A percentile compares a stretch with the other conserved stretches of the same genome.
Conservation (phyloP, 164 flowering plant species). For the Santalum album region DNA sequence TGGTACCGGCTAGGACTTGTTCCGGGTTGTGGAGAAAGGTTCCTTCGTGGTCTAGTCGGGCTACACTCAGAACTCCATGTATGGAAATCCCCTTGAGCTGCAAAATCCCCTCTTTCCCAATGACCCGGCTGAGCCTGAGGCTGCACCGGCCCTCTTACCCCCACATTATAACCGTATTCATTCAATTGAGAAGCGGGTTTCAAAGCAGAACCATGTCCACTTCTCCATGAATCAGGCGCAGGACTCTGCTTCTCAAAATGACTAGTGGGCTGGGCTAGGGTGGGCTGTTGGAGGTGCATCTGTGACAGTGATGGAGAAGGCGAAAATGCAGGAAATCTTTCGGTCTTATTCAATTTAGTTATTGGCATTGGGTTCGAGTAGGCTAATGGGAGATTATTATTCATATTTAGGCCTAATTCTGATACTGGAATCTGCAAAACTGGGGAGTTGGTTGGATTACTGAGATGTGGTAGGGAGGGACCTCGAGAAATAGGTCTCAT, state of each 20-base stretch:
- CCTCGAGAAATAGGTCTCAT: slow-evolving; percentile 1
- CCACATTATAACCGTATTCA: slow-evolving; percentile 21
- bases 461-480: slow-evolving; percentile 6
- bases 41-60: slow-evolving; percentile 23
- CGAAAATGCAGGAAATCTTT: slow-evolving; percentile 11
- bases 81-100: slow-evolving; percentile 33
- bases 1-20: slow-evolving; percentile 15
- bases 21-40: slow-evolving; percentile 14
- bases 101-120: slow-evolving; percentile 28
- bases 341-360: slow-evolving; percentile 14
- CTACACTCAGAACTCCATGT: slow-evolving; percentile 58
- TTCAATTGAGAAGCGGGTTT: slow-evolving; percentile 16
- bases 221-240: slow-evolving; percentile 18
- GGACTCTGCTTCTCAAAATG: slow-evolving; percentile 16
- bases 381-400: slow-evolving; percentile 7
- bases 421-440: slow-evolving; percentile 14
- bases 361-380: slow-evolving; percentile 5
- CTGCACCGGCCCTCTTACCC: slow-evolving; percentile 11
- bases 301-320: slow-evolving; percentile 7
- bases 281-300: slow-evolving; percentile 1
- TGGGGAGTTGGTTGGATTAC: slow-evolving; percentile 4
- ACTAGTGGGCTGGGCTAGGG: slow-evolving; percentile 12
- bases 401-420: slow-evolving; percentile 8
- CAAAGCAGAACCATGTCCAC: slow-evolving; percentile 18
- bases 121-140: slow-evolving; percentile 7